Evolutionary conservation across 208 protist species (phyloP).

Genomic region (Acanthamoeba healyi): DNA sequence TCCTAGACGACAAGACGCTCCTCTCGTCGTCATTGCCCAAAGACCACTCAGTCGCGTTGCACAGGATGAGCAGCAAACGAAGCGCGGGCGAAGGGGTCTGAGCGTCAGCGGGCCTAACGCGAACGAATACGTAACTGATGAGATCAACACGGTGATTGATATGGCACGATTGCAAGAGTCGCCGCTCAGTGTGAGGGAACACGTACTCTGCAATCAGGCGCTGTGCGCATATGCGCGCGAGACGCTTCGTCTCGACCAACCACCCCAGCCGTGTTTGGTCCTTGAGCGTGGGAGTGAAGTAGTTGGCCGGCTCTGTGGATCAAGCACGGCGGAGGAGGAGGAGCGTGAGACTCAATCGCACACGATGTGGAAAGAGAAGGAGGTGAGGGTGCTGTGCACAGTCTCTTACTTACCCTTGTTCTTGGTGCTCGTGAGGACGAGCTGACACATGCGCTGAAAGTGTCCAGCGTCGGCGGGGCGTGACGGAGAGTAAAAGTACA

Average conservation of each 20-base stretch:
- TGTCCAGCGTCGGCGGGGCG: not conserved
- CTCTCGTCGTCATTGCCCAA: not conserved
- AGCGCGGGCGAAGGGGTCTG: not conserved
- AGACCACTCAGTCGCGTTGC: not conserved
- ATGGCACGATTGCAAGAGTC: no score
- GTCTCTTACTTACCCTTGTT: conserved; percentile 49
- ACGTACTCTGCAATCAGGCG: conserved; percentile 33
- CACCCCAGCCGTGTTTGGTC: conserved; percentile 12
- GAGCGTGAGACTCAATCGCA: no score
- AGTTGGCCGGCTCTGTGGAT: conserved; percentile 36
- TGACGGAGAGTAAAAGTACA: conserved; percentile 20
- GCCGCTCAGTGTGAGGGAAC: no score
- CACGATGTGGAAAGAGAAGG: not conserved
- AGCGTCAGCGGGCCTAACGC: not conserved
- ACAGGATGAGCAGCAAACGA: not conserved
- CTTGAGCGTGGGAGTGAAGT: conserved; percentile 2
- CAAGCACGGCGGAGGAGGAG: no score
- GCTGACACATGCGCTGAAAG: conserved; percentile 7
- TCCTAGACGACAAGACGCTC: not conserved
- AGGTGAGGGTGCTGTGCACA: no score
- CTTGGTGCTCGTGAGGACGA: conserved; percentile 55
- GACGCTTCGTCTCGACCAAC: conserved; percentile 24
- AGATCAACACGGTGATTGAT: no score
- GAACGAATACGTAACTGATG: not conserved
- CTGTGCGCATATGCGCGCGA: not conserved